These are phyloP conservation scores for Candolleomyces efflorescens DNA, from an alignment of 768 basidiomycete species.

Conservation along the genomic window DNA sequence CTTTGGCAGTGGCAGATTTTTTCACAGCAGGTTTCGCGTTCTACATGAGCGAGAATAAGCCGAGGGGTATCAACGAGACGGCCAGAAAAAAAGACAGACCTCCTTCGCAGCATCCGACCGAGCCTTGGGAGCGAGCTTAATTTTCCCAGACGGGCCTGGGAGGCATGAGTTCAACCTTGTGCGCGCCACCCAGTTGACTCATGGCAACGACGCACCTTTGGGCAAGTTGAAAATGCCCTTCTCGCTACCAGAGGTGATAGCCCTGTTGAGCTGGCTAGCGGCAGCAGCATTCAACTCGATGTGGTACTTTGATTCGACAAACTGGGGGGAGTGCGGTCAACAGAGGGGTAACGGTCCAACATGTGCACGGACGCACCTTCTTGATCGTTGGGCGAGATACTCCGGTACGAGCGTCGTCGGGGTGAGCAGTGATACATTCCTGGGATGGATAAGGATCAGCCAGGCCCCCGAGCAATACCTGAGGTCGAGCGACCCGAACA, in stretches of 20 bases:
- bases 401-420: slow-evolving; percentile 66
- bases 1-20: slow-evolving; percentile 22
- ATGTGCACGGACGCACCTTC: slow-evolving; percentile 41
- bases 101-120: slow-evolving; percentile 53
- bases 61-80: not conserved
- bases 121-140: slow-evolving; percentile 67
- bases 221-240: slow-evolving; percentile 47
- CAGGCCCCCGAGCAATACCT: slow-evolving; percentile 32
- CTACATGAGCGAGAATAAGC: slow-evolving; percentile 17
- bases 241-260: slow-evolving; percentile 57
- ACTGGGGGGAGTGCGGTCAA: slow-evolving; percentile 36
- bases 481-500: slow-evolving; percentile 4
- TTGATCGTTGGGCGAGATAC: slow-evolving; percentile 84
- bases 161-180: slow-evolving; percentile 5
- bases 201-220: slow-evolving; percentile 32
- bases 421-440: slow-evolving; percentile 73
- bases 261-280: slow-evolving; percentile 73
- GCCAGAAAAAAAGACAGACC: slow-evolving; percentile 23
- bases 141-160: slow-evolving; percentile 36
- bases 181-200: slow-evolving; percentile 2
- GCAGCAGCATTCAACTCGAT: slow-evolving; percentile 71
- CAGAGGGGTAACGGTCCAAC: slow-evolving; percentile 10
- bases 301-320: slow-evolving; percentile 81
- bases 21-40: slow-evolving; percentile 43
- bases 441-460: slow-evolving; percentile 19